Evolutionary conservation across 1,139 yeast species (phyloP), one percentile per base, ranked within the genome.

Genomic region (Hemisphaericaspora xylanilytica): DNA sequence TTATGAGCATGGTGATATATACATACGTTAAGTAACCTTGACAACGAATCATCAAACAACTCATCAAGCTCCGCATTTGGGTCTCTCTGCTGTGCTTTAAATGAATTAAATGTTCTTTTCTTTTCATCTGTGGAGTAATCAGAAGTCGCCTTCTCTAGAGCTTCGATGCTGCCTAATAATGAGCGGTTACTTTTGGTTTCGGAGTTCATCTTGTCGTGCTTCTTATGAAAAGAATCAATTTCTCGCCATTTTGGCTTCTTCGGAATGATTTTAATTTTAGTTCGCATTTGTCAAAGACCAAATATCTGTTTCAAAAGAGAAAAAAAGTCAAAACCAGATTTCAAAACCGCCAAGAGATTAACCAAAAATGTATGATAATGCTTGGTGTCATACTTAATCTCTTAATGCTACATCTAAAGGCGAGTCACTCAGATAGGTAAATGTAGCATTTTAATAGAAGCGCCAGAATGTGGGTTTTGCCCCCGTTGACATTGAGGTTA

Each of bases 11-110:
- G 16, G 16, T 6, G 21, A 18, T 14, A 7, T 7, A 2, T 22
- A 45, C 49, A 11, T 39, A 46, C 49, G 26, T 41, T 38, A 16
- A 41, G 28, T 36, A 45, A 34, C n/a, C 35, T 39, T 7, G 25
- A 27, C 25, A 41, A 25, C 9, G 37, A 37, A 3, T 33, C 32
- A 4, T 27, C 12, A 15, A 35, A 35, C 20, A 38, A 24, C 2
- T 33, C 26, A 24, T 38, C 37, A 3, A 29, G 28, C 8, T 35
- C 34, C 4, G 18, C 11, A 3, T 13, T n/a, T 3, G 30, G 3
- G 10, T 22, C 16, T 11, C 20, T 24, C 15, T n/a, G 18, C n/a
- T 36, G 27, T n/a, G 8, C 22, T 17, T 17, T 37, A 5, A 32
- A 12, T n/a, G 28, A 22, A 9, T 24, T 10, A 17, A 35, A 35